Conservation (phyloP, 495 filamentous ascomycete species). For the Pyronema omphalodes region DNA sequence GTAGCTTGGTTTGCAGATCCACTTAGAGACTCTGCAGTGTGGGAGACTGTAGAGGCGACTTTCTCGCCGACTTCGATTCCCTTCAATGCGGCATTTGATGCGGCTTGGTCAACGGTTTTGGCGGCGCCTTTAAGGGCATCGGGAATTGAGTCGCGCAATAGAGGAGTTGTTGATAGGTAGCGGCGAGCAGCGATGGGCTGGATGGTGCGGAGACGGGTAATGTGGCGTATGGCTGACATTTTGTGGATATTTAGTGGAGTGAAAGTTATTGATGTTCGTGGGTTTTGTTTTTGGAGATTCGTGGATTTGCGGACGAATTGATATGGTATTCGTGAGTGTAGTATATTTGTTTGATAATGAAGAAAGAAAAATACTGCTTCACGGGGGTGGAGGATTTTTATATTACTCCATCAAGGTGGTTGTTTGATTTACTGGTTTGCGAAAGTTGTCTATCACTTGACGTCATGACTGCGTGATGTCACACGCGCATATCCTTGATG, state of each 20-base stretch:
- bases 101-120: conserved; percentile 12
- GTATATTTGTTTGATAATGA: background rate
- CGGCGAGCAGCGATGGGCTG: background rate
- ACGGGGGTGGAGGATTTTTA: background rate
- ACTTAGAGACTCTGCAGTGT: background rate
- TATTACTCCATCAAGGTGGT: no score
- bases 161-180: background rate
- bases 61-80: conserved; percentile 21
- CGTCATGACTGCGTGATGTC: background rate
- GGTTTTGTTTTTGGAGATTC: background rate
- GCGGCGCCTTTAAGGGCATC: conserved; percentile 12
- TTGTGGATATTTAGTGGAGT: conserved; percentile 9
- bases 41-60: background rate
- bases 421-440: no score
- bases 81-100: conserved; percentile 15
- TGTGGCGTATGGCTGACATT: conserved; percentile 6
- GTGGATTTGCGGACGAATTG: background rate
- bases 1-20: background rate
- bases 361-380: background rate
- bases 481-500: background rate
- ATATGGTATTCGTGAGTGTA: background rate
- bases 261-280: no score
- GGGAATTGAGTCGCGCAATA: conserved; percentile 1
- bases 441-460: background rate
- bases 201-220: background rate